These are phyloP conservation scores for Pleurotus tuber-regium DNA, from an alignment of 768 basidiomycete genomes.

Conservation along the genomic window DNA sequence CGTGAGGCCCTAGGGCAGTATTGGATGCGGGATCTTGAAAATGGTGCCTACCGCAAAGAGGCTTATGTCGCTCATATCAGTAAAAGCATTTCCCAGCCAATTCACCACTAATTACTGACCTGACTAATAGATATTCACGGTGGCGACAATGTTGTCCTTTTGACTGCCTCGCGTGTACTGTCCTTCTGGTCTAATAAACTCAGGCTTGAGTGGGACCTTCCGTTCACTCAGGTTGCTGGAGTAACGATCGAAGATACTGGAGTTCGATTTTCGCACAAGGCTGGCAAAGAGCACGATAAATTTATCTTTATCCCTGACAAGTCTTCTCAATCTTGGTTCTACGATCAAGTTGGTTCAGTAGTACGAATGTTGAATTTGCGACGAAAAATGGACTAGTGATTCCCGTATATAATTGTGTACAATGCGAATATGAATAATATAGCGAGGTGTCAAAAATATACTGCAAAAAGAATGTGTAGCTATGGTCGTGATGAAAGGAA, in stretches of 20 bases:
- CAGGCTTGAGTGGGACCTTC: constrained; percentile 87
- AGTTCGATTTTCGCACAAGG: constrained; percentile 82
- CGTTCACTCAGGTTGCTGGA: constrained; percentile 82
- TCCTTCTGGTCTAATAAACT: constrained; percentile 86
- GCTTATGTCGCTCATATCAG: constrained; percentile 91
- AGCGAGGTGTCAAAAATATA: neutral
- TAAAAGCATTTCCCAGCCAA: constrained; percentile 31
- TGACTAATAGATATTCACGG: constrained; percentile 62
- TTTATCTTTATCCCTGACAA: constrained; percentile 79
- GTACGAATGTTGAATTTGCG: constrained; percentile 76
- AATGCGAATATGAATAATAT: constrained; percentile 9
- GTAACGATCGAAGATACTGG: constrained; percentile 90
- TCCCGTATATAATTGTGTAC: constrained; percentile 10
- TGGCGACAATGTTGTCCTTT: constrained; percentile 73
- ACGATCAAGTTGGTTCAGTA: constrained; percentile 69
- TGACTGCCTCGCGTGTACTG: constrained; percentile 78
- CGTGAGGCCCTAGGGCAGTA: constrained; percentile 93
- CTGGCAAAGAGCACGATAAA: constrained; percentile 70
- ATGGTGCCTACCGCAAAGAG: constrained; percentile 83
- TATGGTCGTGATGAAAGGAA: neutral
- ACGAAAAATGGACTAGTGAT: constrained; percentile 59
- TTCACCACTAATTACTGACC: constrained; percentile 3
- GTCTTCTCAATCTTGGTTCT: constrained; percentile 76
- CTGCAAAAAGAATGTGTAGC: constrained; percentile 1
- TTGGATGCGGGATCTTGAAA: constrained; percentile 94